phyloP scores from a whole-genome alignment of 352 stramenopile species.

The Pythium folliculosum region DNA sequence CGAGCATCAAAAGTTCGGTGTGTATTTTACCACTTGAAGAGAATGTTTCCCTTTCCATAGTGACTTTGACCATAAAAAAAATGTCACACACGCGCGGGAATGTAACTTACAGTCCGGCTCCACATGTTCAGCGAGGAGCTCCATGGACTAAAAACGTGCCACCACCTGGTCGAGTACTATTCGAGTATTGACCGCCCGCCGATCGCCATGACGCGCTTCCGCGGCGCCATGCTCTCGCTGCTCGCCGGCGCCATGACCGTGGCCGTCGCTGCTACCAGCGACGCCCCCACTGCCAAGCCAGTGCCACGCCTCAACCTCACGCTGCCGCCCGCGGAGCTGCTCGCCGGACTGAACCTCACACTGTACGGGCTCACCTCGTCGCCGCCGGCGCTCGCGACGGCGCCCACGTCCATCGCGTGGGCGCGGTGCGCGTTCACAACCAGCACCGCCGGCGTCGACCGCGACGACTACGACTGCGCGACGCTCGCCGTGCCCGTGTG shows the following conservation, averaged over 20 bases:
- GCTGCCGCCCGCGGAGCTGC: no score
- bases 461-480: conserved; percentile 8
- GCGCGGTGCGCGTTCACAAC: not conserved
- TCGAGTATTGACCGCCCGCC: not conserved
- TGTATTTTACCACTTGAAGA: no score
- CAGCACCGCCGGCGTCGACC: not conserved
- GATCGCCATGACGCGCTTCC: not conserved
- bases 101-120: not conserved
- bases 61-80: not conserved
- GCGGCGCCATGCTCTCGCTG: not conserved
- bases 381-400: not conserved
- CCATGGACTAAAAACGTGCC: no score
- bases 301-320: no score
- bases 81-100: not conserved
- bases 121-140: no score
- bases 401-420: not conserved
- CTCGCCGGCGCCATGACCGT: not conserved
- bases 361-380: not conserved
- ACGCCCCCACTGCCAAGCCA: no score
- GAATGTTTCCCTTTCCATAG: no score
- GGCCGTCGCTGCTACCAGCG: no score
- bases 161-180: not conserved
- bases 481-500: conserved; percentile 10
- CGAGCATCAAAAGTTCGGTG: no score
- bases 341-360: no score